Evolutionary conservation across 805 yeast genomes (phyloP).

Genomic region (Starmera amethionina): DNA sequence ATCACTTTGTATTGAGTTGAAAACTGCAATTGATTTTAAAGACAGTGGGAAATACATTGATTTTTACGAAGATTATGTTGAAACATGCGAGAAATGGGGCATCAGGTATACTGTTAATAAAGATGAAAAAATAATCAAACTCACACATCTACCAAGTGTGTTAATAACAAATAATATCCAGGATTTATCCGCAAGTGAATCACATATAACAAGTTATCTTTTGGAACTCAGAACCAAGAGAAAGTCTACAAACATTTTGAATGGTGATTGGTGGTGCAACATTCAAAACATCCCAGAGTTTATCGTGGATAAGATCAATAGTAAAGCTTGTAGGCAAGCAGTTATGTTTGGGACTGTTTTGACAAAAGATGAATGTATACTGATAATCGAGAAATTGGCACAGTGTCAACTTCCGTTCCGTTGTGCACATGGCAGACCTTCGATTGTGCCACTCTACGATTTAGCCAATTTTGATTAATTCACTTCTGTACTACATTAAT

Average conservation of each 20-base stretch:
- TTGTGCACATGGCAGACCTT: constrained; percentile 86
- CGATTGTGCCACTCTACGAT: constrained; percentile 44
- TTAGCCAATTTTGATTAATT: constrained; percentile 1
- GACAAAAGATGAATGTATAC: constrained; percentile 29
- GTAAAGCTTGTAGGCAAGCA: constrained; percentile 60
- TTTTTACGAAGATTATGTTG: too few species aligned
- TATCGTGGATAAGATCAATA: constrained; percentile 39
- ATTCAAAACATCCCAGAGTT: constrained; percentile 38
- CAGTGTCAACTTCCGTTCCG: constrained; percentile 54
- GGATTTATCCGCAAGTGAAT: too few species aligned
- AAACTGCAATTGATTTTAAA: neutral
- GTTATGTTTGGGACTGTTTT: constrained; percentile 62
- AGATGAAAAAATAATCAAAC: constrained; percentile 3
- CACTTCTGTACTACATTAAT: too few species aligned
- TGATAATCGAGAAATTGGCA: constrained; percentile 31
- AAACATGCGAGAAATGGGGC: constrained; percentile 35
- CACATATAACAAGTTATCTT: too few species aligned
- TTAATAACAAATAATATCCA: constrained; percentile 11
- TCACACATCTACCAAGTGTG: constrained; percentile 38
- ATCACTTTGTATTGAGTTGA: constrained; percentile 7
- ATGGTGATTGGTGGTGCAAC: constrained; percentile 28
- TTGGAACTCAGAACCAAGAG: too few species aligned
- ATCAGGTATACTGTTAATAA: constrained; percentile 16
- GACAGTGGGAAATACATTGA: too few species aligned
- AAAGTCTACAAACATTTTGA: constrained; percentile 1